Conservation (phyloP, 139 green algal genomes). For the Limnomonas spitsbergensis region DNA sequence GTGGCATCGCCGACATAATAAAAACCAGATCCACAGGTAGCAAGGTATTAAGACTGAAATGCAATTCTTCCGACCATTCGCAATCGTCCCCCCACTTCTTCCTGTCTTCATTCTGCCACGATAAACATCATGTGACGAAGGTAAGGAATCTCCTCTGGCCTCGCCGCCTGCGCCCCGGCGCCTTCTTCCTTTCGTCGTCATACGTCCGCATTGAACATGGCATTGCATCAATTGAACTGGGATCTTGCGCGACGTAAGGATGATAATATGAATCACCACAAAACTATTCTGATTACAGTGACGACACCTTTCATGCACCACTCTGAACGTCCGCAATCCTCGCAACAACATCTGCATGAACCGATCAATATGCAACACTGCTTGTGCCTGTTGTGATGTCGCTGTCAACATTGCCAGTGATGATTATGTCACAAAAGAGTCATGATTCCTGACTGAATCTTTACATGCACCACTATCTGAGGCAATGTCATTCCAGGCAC, state of each 20-base stretch:
- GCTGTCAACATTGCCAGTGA: neutral
- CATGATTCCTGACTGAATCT: conserved; percentile 26
- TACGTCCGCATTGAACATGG: too few relatives aligned
- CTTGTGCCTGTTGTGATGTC: neutral
- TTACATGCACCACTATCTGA: conserved; percentile 82
- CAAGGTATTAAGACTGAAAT: too few relatives aligned
- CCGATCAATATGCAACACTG: neutral
- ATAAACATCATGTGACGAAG: too few relatives aligned
- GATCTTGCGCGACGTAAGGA: conserved; percentile 1
- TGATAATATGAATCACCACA: conserved; percentile 49
- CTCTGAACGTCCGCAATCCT: conserved; percentile 34
- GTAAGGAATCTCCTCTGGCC: too few relatives aligned
- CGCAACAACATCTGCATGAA: neutral
- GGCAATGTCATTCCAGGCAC: neutral
- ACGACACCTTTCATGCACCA: conserved; percentile 50
- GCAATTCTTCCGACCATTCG: too few relatives aligned
- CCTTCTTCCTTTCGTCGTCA: too few relatives aligned
- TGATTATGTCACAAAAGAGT: conserved; percentile 17
- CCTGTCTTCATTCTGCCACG: too few relatives aligned
- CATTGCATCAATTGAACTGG: too few relatives aligned
- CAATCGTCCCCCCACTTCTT: too few relatives aligned
- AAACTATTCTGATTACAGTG: conserved; percentile 44
- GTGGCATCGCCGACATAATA: too few relatives aligned
- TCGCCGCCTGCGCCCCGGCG: too few relatives aligned
- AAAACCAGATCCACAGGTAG: too few relatives aligned